These are phyloP conservation scores for Hymenotorrendiella dingleyae DNA, from an alignment of 2,329 filamentous ascomycete species.

Conservation along the genomic window DNA sequence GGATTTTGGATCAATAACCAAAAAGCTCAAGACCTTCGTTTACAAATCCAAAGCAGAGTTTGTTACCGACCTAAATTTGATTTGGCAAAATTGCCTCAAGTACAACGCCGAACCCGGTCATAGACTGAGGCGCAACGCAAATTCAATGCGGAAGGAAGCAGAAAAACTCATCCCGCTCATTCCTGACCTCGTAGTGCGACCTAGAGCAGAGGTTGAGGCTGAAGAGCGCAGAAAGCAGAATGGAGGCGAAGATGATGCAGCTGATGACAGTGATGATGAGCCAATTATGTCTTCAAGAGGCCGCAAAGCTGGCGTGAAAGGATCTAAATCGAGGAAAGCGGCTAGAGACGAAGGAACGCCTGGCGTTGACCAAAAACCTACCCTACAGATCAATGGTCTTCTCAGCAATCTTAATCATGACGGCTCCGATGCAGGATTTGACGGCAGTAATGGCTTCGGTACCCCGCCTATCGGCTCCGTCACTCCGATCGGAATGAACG, in stretches of 20 bases:
- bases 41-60: slow-evolving; percentile 94
- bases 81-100: slow-evolving; percentile 94
- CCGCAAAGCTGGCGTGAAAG: slow-evolving; percentile 75
- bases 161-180: slow-evolving; percentile 95
- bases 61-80: slow-evolving; percentile 85
- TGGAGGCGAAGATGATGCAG: slow-evolving; percentile 74
- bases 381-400: slow-evolving; percentile 60
- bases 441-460: slow-evolving; percentile 78
- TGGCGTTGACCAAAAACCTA: slow-evolving; percentile 66
- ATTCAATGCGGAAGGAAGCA: slow-evolving; percentile 95
- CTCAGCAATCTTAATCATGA: slow-evolving; percentile 53
- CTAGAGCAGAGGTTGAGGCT: slow-evolving; percentile 89
- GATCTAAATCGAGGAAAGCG: slow-evolving; percentile 66
- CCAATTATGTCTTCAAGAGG: slow-evolving; percentile 97
- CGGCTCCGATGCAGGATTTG: slow-evolving; percentile 69
- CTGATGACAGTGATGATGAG: slow-evolving; percentile 91
- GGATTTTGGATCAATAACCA: slow-evolving; percentile 97
- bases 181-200: slow-evolving; percentile 83
- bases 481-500: slow-evolving; percentile 69
- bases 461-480: slow-evolving; percentile 73
- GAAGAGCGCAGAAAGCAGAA: slow-evolving; percentile 81
- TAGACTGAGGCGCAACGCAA: slow-evolving; percentile 83
- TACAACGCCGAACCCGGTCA: slow-evolving; percentile 91
- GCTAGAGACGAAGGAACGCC: slow-evolving; percentile 76
- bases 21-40: slow-evolving; percentile 77